Percentiles rank a stretch among this genome's conserved stretches.
Evolutionary conservation across 495 filamentous ascomycete genomes (phyloP).

Genomic region (Friedmanniomyces simplex): DNA sequence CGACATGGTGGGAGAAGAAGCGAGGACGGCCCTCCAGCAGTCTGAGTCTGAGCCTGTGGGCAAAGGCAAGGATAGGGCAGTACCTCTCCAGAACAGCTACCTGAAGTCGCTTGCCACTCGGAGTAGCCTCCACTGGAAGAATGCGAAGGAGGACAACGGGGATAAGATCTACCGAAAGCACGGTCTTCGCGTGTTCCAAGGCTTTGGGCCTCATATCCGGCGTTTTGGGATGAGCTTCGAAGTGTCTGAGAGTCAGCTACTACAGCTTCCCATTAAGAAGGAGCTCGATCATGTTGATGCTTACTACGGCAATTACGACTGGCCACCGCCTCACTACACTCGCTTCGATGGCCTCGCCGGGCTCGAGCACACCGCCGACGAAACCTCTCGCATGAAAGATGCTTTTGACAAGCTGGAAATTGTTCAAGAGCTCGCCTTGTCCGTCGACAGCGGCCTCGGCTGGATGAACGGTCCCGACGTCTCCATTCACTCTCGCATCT

Average conservation of each 20-base stretch:
- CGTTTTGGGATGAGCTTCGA: conserved; percentile 48
- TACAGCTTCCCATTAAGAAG: conserved; percentile 32
- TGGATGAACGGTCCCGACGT: conserved; percentile 41
- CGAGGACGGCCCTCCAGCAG: background rate
- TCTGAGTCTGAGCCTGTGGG: conserved; percentile 21
- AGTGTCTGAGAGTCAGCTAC: conserved; percentile 35
- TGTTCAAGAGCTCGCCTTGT: conserved; percentile 43
- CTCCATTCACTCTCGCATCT: conserved; percentile 23
- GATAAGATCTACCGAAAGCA: conserved; percentile 32
- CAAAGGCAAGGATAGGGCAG: conserved; percentile 28
- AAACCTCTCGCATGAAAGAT: conserved; percentile 38
- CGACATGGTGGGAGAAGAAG: conserved; percentile 30
- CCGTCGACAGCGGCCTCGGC: conserved; percentile 46
- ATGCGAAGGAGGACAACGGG: conserved; percentile 26
- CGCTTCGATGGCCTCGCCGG: conserved; percentile 39
- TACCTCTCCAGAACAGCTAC: background rate
- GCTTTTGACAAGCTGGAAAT: conserved; percentile 36
- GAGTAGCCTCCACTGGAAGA: conserved; percentile 23
- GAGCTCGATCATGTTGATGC: conserved; percentile 31
- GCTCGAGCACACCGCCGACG: conserved; percentile 44
- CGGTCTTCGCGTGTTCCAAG: conserved; percentile 40
- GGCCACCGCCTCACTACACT: conserved; percentile 41
- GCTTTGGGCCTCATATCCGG: conserved; percentile 40
- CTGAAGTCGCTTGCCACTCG: background rate
- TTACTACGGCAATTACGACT: conserved; percentile 45